Base-by-base conservation (phyloP, 1,284 basidiomycete genomes). In the Leccinum pallidistipes region DNA sequence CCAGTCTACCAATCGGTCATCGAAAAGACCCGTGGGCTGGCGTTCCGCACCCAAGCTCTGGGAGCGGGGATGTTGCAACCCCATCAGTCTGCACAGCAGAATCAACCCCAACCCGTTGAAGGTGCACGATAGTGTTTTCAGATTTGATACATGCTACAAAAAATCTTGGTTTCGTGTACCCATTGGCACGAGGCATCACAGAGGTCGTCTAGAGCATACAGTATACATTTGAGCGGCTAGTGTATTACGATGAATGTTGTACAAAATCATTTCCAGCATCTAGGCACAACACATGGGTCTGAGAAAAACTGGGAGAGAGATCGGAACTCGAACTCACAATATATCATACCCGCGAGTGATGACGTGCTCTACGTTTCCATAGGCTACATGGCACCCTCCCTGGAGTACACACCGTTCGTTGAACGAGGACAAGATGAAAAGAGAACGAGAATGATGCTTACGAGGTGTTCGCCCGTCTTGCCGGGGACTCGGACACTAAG, bases 1-100 rank as follows among this genome's bases (percentile, higher is more conserved):
- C 94, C 95, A 9, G 88, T 97, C 31, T 97, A 97, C 76, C 97
- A 98, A 73, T 86, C 91, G 9, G 90, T 98, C 68, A 98, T 98
- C 71, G 97, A 98, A 76, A 97, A 95, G 77, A 97, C 96, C 2
- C 88, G 95, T 57, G 94, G 95, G 31, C 83, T 98, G 60, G 88
- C 94, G 3, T 88, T 97, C 80, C 88, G 95, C 64, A 95, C 95
- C 2, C 93, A 96, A 74, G 94, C 94, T 4, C 80, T 97, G 65
- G 91, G 92, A 18, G 90, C 89, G n/a, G 91, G 94, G 11, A 90
- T 96, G 80, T 78, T 85, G 62, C 83, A 88, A 49, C 76, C 81
- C 38, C 79, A 77, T 18, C 79, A 77, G 51, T 63, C 73, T 32
- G 66, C 68, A 61, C 74, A 73, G 50, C 69, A 76, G 62, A 75